Conservation (phyloP, 1,284 basidiomycete species). For the Paramarasmius palmivorus region DNA sequence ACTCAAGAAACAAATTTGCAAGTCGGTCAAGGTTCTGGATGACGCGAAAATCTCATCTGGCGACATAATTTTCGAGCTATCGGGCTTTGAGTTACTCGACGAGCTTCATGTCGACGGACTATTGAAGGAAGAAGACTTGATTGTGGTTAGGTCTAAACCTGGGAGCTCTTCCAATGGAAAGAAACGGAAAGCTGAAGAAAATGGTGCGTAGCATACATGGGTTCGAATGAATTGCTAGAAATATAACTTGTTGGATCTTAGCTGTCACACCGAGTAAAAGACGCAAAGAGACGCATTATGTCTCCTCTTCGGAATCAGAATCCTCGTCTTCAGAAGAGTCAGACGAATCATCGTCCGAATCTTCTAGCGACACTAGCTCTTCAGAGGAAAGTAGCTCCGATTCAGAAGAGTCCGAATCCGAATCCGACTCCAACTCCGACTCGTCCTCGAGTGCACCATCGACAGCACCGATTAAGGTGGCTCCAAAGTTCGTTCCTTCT, state of each 20-base stretch:
- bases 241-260: too few species aligned
- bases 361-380: slow-evolving; percentile 1
- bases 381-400: slow-evolving; percentile 1
- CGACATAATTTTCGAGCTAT: slow-evolving; percentile 10
- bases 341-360: slow-evolving; percentile 6
- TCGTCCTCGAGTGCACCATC: slow-evolving; percentile 9
- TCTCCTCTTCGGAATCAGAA: not conserved
- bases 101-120: slow-evolving; percentile 10
- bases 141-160: not conserved
- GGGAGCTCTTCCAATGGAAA: not conserved
- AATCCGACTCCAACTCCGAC: slow-evolving; percentile 5
- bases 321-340: not conserved
- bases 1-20: slow-evolving; percentile 16
- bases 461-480: not conserved
- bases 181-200: slow-evolving; percentile 1
- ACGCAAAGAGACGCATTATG: not conserved
- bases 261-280: not conserved
- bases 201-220: not conserved
- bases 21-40: slow-evolving; percentile 4
- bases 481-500: too few species aligned
- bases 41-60: not conserved
- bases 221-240: too few species aligned
- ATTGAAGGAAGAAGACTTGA: slow-evolving; percentile 15
- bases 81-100: slow-evolving; percentile 17
- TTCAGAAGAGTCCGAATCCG: not conserved